A percentile compares a stretch with the other conserved stretches of the same genome.
Evolutionary conservation across 176 grass and related monocot genomes (phyloP).

Genomic region (Juncus effusus): DNA sequence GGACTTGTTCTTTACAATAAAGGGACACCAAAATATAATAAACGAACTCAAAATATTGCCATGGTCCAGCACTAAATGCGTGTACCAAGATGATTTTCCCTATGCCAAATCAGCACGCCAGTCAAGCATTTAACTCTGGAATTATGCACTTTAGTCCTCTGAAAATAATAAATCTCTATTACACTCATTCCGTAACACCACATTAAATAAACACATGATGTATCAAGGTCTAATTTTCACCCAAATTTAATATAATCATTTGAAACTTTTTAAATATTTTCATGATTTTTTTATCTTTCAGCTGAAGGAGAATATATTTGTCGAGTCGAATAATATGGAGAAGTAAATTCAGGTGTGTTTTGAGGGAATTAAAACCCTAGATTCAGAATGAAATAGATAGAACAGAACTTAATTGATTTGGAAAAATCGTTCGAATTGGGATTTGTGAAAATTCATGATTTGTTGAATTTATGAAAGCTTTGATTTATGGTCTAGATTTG

Average conservation of each 20-base stretch:
- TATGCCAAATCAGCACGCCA: no score
- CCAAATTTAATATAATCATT: conserved; percentile 12
- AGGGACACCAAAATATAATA: no score
- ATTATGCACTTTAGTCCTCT: no score
- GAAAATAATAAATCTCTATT: no score
- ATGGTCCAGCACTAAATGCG: no score
- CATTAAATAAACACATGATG: no score
- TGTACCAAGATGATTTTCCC: no score
- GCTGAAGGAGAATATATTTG: conserved; percentile 80
- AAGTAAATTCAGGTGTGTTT: conserved; percentile 80
- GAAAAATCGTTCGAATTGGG: conserved; percentile 46
- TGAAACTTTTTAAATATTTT: conserved; percentile 21
- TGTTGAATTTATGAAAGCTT: conserved; percentile 45
- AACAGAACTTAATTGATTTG: conserved; percentile 51
- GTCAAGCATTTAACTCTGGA: no score
- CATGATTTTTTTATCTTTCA: conserved; percentile 30
- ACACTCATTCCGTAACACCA: no score
- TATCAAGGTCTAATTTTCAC: conserved; percentile 42
- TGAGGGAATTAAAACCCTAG: conserved; percentile 49
- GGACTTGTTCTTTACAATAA: no score
- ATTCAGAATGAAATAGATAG: conserved; percentile 36
- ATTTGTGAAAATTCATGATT: conserved; percentile 56
- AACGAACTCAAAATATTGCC: no score
- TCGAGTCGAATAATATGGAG: conserved; percentile 62
- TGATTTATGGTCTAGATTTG: conserved; percentile 48